Percentiles rank a stretch among this genome's conserved stretches.
These are phyloP conservation scores for Moesziomyces globuligerus DNA, from an alignment of 1,284 basidiomycete species.

Conservation along the genomic window DNA sequence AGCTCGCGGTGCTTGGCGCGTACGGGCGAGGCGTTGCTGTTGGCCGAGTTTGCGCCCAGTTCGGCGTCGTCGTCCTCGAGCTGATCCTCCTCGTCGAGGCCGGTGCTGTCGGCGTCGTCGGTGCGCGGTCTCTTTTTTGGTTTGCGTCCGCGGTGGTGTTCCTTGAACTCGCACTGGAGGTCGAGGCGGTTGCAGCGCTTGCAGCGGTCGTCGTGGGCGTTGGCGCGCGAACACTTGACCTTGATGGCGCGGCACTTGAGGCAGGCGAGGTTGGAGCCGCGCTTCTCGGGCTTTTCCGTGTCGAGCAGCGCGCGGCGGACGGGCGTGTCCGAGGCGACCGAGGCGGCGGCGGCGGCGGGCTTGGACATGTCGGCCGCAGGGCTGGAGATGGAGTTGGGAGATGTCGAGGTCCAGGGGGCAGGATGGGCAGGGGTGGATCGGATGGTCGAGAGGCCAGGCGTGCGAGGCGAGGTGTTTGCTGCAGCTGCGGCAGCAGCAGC, in stretches of 20 bases:
- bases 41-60: background rate
- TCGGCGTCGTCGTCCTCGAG: slow-evolving; percentile 35
- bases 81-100: slow-evolving; percentile 40
- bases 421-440: slow-evolving; percentile 4
- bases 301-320: slow-evolving; percentile 38
- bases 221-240: slow-evolving; percentile 43
- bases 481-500: slow-evolving; percentile 10
- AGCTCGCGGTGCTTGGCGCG: slow-evolving; percentile 18
- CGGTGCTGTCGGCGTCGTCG: slow-evolving; percentile 28
- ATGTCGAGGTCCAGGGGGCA: slow-evolving; percentile 6
- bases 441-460: slow-evolving; percentile 4
- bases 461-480: background rate
- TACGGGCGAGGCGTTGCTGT: slow-evolving; percentile 10
- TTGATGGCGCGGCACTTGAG: slow-evolving; percentile 52
- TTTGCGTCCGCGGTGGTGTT: slow-evolving; percentile 49
- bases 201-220: slow-evolving; percentile 35
- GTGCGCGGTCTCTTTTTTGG: slow-evolving; percentile 43
- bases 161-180: slow-evolving; percentile 44
- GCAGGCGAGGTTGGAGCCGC: slow-evolving; percentile 47
- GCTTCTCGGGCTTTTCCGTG: slow-evolving; percentile 45
- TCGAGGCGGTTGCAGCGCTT: slow-evolving; percentile 50
- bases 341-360: too few species aligned
- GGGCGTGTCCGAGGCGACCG: too few species aligned
- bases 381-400: slow-evolving; percentile 13
- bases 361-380: slow-evolving; percentile 27